Percentiles rank a stretch among this genome's conserved stretches.
Conservation (phyloP, 2,329 filamentous ascomycete species). For the Fusarium sterilihyphosum region DNA sequence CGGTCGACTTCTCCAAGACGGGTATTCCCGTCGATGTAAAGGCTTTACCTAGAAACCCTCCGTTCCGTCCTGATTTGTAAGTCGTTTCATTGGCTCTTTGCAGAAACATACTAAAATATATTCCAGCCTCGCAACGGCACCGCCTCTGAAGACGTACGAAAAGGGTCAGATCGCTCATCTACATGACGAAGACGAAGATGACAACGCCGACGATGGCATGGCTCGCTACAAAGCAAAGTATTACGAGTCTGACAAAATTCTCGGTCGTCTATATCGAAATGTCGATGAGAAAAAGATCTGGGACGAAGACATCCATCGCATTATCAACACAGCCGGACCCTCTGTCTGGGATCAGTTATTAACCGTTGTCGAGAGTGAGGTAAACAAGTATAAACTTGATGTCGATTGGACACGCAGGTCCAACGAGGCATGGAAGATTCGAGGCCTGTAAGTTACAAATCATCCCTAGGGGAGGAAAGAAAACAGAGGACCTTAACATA, state of each 20-base stretch:
- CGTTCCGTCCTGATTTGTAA: slow-evolving; percentile 65
- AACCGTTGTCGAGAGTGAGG: slow-evolving; percentile 27
- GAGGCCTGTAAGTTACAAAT: slow-evolving; percentile 53
- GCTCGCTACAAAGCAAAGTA: slow-evolving; percentile 60
- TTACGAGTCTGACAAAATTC: slow-evolving; percentile 73
- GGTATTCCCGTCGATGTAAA: slow-evolving; percentile 66
- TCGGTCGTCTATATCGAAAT: slow-evolving; percentile 76
- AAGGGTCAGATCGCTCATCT: slow-evolving; percentile 51
- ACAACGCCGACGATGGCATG: slow-evolving; percentile 55
- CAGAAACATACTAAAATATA: background rate
- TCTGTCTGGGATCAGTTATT: slow-evolving; percentile 59
- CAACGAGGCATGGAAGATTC: slow-evolving; percentile 56
- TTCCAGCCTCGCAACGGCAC: slow-evolving; percentile 57
- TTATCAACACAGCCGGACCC: slow-evolving; percentile 36
- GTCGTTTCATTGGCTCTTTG: slow-evolving; percentile 17
- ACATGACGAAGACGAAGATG: slow-evolving; percentile 47
- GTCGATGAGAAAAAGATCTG: slow-evolving; percentile 79
- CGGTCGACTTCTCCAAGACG: slow-evolving; percentile 81
- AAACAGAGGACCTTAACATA: too few relatives aligned
- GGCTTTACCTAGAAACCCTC: slow-evolving; percentile 52
- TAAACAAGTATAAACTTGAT: slow-evolving; percentile 30
- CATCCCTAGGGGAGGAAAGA: too few relatives aligned
- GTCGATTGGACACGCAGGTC: slow-evolving; percentile 49
- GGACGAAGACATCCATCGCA: slow-evolving; percentile 56
- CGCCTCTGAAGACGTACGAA: slow-evolving; percentile 56